phyloP scores from a whole-genome alignment of 176 grass and related monocot genomes.

The Aegilops tauschii region DNA sequence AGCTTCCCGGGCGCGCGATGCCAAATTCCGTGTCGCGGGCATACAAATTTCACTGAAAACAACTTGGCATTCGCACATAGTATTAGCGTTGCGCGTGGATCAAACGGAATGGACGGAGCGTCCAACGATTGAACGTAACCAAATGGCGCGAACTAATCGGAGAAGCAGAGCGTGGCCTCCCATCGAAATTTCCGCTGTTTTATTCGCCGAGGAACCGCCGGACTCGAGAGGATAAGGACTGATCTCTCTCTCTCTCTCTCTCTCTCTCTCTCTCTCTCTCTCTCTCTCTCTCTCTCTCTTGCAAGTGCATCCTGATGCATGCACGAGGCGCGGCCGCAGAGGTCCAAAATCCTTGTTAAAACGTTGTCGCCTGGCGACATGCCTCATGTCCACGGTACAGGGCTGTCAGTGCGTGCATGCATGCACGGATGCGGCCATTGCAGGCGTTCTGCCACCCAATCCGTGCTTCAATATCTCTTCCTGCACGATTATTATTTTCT shows the following conservation, averaged over 20 bases:
- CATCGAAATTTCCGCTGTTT: background rate
- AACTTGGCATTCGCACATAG: too few species aligned
- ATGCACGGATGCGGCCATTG: background rate
- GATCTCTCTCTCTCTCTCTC: background rate
- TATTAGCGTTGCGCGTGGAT: background rate
- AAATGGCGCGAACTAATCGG: background rate
- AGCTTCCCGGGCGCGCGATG: background rate
- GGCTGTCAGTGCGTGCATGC: constrained; percentile 24
- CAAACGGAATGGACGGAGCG: background rate
- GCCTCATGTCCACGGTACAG: constrained; percentile 4
- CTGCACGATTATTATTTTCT: background rate
- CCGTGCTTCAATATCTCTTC: background rate
- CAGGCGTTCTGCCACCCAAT: background rate
- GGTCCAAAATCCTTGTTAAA: constrained; percentile 7
- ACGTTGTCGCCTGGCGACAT: background rate
- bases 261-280: background rate
- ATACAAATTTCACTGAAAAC: too few species aligned
- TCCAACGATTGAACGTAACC: background rate
- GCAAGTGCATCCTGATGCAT: background rate
- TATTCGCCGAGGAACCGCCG: background rate
- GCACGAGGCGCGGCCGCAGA: background rate
- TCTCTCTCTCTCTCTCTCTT: background rate
- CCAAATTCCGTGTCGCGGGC: background rate
- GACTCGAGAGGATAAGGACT: constrained; percentile 21
- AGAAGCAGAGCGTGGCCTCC: background rate